Base-by-base conservation (phyloP, 1,139 yeast genomes). In the Nakaseomyces uthaithaninus region DNA sequence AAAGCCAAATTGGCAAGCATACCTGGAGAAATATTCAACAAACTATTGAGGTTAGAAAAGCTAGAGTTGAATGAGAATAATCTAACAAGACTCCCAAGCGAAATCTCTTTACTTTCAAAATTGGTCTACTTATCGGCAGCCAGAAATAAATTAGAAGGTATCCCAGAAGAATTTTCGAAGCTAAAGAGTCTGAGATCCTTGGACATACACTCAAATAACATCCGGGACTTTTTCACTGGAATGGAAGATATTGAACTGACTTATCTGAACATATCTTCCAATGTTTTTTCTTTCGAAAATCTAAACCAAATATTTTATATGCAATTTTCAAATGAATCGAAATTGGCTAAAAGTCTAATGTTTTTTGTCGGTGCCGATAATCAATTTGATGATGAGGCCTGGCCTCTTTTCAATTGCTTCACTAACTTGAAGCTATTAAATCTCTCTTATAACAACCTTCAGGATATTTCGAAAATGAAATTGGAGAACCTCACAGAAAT, bases 121-220 rank as follows among this genome's bases (percentile, higher is more conserved):
- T 66, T 91, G 51, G 72, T 76, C 3, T 75, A 75, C 46, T 65
- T 91, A 35, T 83, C 94, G 4, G 69, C 81, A 4, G 80, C 75
- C 43, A 77, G 80, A 39, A 93, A 93, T 56, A 83, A 84, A 52
- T 64, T 91, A 43, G 82, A 82, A 45, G 61, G 71, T 1, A 57
- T 93, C n/a, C 96, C 98, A 0, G 58, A 68, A 2, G 73, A 76
- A 14, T 73, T 91, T 31, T 80, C 86, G 1, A 58, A 70, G 12
- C 68, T 91, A 43, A 63, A 67, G 3, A 72, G 75, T 24, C 68
- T 91, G 46, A 80, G 75, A 50, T 69, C 73, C 43, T 67, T 93
- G 47, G 97, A 93, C 60, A 64, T 87, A 38, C 97, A 91, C 60
- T 74, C 85, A 38, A 93, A 93, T 61, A 89, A 87, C 55, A 68